Conservation (phyloP, 2,329 filamentous ascomycete genomes). For the Hymenoscyphus albidus region DNA sequence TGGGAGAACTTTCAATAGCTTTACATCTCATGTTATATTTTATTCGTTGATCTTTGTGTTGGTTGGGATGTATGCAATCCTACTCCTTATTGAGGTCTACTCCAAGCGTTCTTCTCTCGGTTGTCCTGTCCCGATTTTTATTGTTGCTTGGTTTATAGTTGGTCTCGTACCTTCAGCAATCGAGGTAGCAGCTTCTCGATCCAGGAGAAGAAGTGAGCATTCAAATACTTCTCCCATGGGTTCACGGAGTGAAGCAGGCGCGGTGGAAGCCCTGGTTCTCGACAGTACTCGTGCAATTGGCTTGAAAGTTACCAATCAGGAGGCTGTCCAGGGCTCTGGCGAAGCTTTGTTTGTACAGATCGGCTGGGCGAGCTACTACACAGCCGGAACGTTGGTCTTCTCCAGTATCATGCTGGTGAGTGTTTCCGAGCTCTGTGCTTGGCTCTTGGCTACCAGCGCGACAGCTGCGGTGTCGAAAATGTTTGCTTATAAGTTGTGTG, state of each 20-base stretch:
- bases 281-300: not conserved
- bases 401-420: slow-evolving; percentile 37
- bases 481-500: slow-evolving; percentile 24
- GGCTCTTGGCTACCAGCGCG: slow-evolving; percentile 29
- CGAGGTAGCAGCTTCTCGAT: not conserved
- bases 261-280: not conserved
- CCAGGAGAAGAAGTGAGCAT: not conserved
- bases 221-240: not conserved
- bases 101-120: slow-evolving; percentile 35
- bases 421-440: slow-evolving; percentile 33
- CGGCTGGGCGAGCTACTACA: slow-evolving; percentile 35
- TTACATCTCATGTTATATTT: not conserved
- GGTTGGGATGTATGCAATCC: not conserved
- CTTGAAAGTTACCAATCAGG: not conserved
- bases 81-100: slow-evolving; percentile 30
- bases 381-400: slow-evolving; percentile 34
- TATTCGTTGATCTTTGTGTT: not conserved
- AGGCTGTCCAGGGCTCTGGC: slow-evolving; percentile 29
- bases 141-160: slow-evolving; percentile 30
- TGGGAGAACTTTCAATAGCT: not conserved
- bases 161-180: slow-evolving; percentile 14
- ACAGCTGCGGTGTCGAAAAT: slow-evolving; percentile 31
- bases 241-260: not conserved
- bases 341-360: slow-evolving; percentile 34
- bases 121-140: slow-evolving; percentile 31